Conservation (phyloP, 805 yeast species). For the Zygosaccharomyces kombuchaensis region DNA sequence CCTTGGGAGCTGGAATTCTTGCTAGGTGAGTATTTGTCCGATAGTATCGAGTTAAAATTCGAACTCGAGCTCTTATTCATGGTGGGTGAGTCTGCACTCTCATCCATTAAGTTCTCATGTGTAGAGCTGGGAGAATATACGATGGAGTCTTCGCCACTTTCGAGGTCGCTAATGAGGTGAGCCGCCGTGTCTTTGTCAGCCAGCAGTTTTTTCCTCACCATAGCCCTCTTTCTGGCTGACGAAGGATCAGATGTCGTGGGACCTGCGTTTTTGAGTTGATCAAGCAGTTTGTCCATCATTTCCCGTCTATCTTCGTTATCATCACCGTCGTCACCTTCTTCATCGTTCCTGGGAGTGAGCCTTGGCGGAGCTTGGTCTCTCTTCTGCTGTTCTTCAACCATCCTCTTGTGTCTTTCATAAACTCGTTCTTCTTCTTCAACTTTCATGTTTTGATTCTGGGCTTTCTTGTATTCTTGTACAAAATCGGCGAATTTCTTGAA, state of each 20-base stretch:
- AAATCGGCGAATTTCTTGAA: conserved; percentile 79
- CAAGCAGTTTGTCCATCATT: conserved; percentile 82
- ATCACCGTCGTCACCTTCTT: conserved; percentile 13
- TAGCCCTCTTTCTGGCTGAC: conserved; percentile 75
- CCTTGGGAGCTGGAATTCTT: neutral
- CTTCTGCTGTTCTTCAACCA: conserved; percentile 37
- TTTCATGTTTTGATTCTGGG: conserved; percentile 70
- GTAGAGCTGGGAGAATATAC: conserved; percentile 27
- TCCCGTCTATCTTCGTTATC: conserved; percentile 34
- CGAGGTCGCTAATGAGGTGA: conserved; percentile 16
- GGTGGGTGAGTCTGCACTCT: conserved; percentile 7
- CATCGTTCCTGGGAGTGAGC: conserved; percentile 5
- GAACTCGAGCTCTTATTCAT: neutral
- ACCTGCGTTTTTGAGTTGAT: conserved; percentile 82
- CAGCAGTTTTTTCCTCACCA: conserved; percentile 59
- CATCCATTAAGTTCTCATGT: neutral
- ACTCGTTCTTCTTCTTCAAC: conserved; percentile 77
- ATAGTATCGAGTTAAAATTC: neutral
- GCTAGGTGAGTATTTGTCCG: neutral
- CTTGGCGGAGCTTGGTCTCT: conserved; percentile 20
- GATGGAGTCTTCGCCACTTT: conserved; percentile 28
- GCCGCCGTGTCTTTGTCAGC: conserved; percentile 21
- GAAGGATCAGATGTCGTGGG: conserved; percentile 72
- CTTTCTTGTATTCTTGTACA: conserved; percentile 71
- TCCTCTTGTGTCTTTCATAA: conserved; percentile 69